A percentile compares a stretch with the other conserved stretches of the same genome.
phyloP scores from a whole-genome alignment of 768 basidiomycete genomes.

The Amanita exitialis region DNA sequence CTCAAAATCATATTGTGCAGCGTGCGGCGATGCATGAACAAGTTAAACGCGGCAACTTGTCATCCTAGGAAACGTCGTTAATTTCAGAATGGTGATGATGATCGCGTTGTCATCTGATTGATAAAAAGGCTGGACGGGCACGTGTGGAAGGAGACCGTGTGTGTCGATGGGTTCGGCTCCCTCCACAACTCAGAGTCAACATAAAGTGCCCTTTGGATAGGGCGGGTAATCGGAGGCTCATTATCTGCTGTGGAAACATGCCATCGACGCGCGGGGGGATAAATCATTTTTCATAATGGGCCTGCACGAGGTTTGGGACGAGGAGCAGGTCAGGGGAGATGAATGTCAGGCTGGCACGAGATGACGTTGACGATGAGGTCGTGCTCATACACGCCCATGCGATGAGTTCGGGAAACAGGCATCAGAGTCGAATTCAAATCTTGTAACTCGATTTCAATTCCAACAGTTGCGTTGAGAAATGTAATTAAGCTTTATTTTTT shows the following conservation, averaged over 20 bases:
- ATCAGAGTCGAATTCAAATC: no score
- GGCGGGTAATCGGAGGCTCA: constrained; percentile 3
- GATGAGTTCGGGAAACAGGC: no score
- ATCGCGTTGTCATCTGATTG: constrained; percentile 18
- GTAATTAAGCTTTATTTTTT: no score
- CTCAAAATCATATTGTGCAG: constrained; percentile 13
- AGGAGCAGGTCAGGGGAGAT: constrained; percentile 22
- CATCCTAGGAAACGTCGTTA: constrained; percentile 7
- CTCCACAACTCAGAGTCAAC: constrained; percentile 17
- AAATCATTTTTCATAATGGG: constrained; percentile 25
- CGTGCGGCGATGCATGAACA: constrained; percentile 25
- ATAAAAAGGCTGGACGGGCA: constrained; percentile 15
- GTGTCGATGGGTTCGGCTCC: constrained; percentile 29
- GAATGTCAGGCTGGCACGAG: constrained; percentile 25
- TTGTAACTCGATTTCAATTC: no score
- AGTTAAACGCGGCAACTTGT: constrained; percentile 14
- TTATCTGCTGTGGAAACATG: constrained; percentile 1
- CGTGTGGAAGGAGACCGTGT: constrained; percentile 1
- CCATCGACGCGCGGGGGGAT: constrained; percentile 15
- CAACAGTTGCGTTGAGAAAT: no score
- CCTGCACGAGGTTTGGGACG: constrained; percentile 20
- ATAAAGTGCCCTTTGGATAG: background rate
- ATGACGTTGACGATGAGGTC: constrained; percentile 33
- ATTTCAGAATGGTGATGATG: constrained; percentile 22
- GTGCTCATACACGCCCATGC: constrained; percentile 31